Evolutionary conservation across 495 filamentous ascomycete genomes (phyloP), one percentile per base, ranked within the genome.

Genomic region (Penicillium verhagenii): DNA sequence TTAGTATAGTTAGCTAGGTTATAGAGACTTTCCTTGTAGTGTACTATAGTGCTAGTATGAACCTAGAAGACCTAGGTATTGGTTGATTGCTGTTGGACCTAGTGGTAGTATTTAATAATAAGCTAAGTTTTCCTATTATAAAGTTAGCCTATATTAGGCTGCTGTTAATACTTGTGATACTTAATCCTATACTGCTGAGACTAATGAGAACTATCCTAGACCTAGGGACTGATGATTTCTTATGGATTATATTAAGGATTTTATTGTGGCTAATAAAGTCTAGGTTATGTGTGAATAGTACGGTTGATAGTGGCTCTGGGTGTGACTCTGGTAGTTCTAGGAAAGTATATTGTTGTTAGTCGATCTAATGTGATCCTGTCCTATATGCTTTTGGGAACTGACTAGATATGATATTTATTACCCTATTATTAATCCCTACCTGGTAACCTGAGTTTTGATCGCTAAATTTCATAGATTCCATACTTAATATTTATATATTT

Each of bases 231-330:
- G 65, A 54, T 40, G 46, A 52, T 63, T 61, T 66, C 16, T 57
- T 11, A n/a, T 63, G 29, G 6, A 74, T 57, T 37, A 64, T 50
- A 55, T 64, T 23, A 35, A 74, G 50, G 0, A 71, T 43, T 14
- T 13, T 52, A 26, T 43, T 56, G 35, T 63, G 67, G 40, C 58
- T 63, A 29, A 76, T 60, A 56, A 74, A 76, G 37, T 72, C 65
- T 31, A 40, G 59, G 45, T 76, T 67, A 19, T 58, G 64, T 9
- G 35, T 31, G 53, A 74, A 72, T 10, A 68, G 72, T 13, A 74
- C 52, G 3, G 47, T 68, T 14, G 50, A 59, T 9, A 57, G 53
- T 28, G 66, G 62, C 6, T 13, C 24, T 2, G 58, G 61, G 13
- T 48, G 57, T 16, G 57, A 50, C 40, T 68, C 59, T 21, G 54